Conservation (phyloP, 495 filamentous ascomycete species). For the Copromyces sp. region DNA sequence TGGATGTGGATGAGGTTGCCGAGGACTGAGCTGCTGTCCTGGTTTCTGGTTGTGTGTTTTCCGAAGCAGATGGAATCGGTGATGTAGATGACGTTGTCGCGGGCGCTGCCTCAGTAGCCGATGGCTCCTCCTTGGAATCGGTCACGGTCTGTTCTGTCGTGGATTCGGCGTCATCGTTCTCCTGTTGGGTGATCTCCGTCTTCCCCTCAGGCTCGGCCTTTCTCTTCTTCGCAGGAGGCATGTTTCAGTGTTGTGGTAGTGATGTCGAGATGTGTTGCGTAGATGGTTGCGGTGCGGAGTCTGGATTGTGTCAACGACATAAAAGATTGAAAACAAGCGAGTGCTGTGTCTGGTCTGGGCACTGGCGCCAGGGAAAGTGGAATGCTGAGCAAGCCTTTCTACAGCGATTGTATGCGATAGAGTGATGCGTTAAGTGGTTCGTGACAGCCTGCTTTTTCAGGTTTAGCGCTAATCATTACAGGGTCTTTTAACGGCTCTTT, state of each 20-base stretch:
- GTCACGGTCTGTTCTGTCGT: conserved; percentile 3
- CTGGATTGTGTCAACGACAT: background rate
- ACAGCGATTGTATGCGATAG: background rate
- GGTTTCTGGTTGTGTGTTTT: background rate
- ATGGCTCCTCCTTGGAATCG: conserved; percentile 5
- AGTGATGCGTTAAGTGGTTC: background rate
- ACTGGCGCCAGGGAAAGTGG: background rate
- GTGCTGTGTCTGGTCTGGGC: background rate
- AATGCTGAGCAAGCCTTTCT: background rate
- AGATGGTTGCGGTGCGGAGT: background rate
- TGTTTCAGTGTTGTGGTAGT: conserved; percentile 8
- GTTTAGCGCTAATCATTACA: background rate
- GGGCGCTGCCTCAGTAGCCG: background rate
- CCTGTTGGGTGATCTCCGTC: conserved; percentile 7
- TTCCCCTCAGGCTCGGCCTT: conserved; percentile 26
- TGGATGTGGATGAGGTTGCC: background rate
- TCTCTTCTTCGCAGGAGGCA: conserved; percentile 41
- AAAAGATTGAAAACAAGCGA: background rate
- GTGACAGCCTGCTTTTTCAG: background rate
- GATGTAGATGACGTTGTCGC: conserved; percentile 1
- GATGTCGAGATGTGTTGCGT: background rate
- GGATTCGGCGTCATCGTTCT: conserved; percentile 4
- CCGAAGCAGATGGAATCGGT: background rate
- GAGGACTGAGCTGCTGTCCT: conserved; percentile 1
- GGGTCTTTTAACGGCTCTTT: background rate